Evolutionary conservation across 1,284 basidiomycete species (phyloP), one percentile per base, ranked within the genome.

Genomic region (Cryptococcus sp.): DNA sequence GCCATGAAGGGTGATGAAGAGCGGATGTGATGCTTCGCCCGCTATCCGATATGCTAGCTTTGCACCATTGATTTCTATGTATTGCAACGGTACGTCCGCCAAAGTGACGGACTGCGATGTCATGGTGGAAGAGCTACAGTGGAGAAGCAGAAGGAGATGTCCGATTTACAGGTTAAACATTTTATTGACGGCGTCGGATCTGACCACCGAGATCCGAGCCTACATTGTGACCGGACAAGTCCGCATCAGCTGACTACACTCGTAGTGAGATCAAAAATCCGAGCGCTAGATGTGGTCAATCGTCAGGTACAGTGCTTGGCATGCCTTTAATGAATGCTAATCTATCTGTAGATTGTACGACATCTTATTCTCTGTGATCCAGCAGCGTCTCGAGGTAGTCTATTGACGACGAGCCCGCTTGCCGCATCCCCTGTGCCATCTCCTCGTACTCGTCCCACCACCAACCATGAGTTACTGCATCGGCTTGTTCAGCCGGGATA

Each of bases 401-500:
- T n/a, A 56, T 23, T 51, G 50, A 58, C 37, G 15, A 20, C 34
- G 57, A 59, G 16, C 52, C 58, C 19, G 25, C 46, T 4, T 16
- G 43, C 46, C 41, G 46, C 50, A 52, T 52, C 3, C 37, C 54
- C 23, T 22, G 48, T n/a, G 46, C 46, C 59, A 53, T 56, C 40
- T 51, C 55, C 23, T 62, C 57, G 48, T 64, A 64, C 38, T 57
- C 58, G 16, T 59, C 49, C 63, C 63, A 64, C 63, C 63, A 64
- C 63, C 63, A 64, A 7, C 46, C 45, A 56, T 64, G 63, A 10
- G 67, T 68, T 0, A 63, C 54, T 1, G 57, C 64, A 41, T 66
- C 64, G 20, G 63, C 63, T 20, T 58, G 38, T 20, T 54, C 49
- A 3, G 57, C 54, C 37, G 61, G 54, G 17, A 54, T 16, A 5